phyloP scores from a whole-genome alignment of 495 filamentous ascomycete species.

The Penicillium robsamsonii region DNA sequence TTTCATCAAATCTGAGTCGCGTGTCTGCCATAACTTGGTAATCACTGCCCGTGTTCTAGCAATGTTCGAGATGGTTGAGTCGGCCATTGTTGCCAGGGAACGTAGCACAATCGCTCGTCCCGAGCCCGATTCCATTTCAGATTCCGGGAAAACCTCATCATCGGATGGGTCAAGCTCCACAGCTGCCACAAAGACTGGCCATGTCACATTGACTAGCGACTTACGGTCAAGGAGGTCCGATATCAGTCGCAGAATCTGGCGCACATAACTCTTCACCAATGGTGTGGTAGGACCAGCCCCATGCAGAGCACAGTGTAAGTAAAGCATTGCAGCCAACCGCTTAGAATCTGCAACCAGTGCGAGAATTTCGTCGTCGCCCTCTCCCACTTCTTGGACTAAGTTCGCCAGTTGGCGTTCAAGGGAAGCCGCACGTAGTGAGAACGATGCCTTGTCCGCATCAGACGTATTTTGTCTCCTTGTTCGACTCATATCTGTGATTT shows the following conservation, averaged over 20 bases:
- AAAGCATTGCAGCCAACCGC: conserved; percentile 40
- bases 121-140: conserved; percentile 19
- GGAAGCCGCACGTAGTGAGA: conserved; percentile 31
- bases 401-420: conserved; percentile 32
- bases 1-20: conserved; percentile 40
- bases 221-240: conserved; percentile 36
- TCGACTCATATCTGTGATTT: conserved; percentile 44
- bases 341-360: conserved; percentile 41
- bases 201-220: conserved; percentile 35
- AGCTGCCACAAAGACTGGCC: conserved; percentile 48
- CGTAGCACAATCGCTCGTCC: conserved; percentile 42
- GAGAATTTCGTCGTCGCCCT: conserved; percentile 32
- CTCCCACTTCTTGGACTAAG: conserved; percentile 37
- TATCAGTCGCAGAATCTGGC: conserved; percentile 34
- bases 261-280: conserved; percentile 37
- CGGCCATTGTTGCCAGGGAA: conserved; percentile 39
- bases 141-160: conserved; percentile 37
- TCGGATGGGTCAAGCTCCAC: conserved; percentile 43
- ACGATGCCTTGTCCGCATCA: conserved; percentile 21
- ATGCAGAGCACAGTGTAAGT: conserved; percentile 42
- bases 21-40: conserved; percentile 43
- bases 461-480: conserved; percentile 30
- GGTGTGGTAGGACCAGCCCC: conserved; percentile 39
- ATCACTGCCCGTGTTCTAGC: conserved; percentile 43
- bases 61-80: conserved; percentile 43